Evolutionary conservation across 805 yeast genomes (phyloP).

Genomic region (Saccharomyces jurei): DNA sequence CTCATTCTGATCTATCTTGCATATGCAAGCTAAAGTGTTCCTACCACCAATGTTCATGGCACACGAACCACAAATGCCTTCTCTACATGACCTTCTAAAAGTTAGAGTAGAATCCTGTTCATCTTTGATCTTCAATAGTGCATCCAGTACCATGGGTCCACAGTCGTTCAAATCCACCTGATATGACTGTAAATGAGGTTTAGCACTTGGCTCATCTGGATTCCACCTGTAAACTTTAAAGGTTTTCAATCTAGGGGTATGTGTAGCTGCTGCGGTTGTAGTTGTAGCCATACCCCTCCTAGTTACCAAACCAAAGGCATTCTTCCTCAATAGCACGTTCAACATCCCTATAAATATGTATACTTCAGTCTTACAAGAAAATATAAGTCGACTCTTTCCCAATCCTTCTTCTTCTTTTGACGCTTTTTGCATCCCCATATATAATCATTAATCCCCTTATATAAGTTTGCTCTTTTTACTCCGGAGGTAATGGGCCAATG

Average conservation of each 20-base stretch:
- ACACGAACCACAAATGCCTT: conserved; percentile 98
- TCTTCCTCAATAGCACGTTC: background rate
- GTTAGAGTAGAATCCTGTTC: conserved; percentile 95
- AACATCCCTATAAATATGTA: background rate
- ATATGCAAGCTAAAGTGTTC: conserved; percentile 93
- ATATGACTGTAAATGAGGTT: conserved; percentile 80
- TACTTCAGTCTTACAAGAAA: background rate
- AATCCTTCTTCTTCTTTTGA: background rate
- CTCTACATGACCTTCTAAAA: conserved; percentile 97
- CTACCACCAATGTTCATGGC: conserved; percentile 99
- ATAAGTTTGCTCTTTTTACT: background rate
- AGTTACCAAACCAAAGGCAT: conserved; percentile 4
- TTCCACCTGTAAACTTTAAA: conserved; percentile 97
- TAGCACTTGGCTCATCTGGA: conserved; percentile 89
- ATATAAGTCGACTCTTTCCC: background rate
- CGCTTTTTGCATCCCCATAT: background rate
- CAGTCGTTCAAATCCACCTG: conserved; percentile 80
- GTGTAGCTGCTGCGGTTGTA: conserved; percentile 35
- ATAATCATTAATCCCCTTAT: background rate
- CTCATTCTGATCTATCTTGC: conserved; percentile 80
- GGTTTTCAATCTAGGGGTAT: conserved; percentile 56
- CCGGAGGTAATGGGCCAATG: background rate
- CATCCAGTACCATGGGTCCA: conserved; percentile 98
- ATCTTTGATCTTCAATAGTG: conserved; percentile 86
- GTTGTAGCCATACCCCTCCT: conserved; percentile 32